Evolutionary conservation across 2,329 filamentous ascomycete genomes (phyloP), one percentile per base, ranked within the genome.

Genomic region (Neofusicoccum ribis): DNA sequence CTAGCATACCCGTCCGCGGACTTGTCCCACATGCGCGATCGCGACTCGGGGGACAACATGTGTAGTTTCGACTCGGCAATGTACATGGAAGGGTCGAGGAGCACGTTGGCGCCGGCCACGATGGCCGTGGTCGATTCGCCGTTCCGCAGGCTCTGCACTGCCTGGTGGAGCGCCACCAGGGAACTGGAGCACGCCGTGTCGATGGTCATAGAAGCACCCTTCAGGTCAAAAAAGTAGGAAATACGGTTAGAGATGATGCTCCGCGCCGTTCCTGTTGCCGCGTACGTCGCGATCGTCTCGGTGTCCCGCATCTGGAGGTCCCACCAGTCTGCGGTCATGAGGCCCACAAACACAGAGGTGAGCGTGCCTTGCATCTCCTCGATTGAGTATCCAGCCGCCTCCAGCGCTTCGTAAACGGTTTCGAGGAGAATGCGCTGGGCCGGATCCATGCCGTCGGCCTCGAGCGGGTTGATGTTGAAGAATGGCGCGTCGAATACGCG

Each of bases 1-100:
- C 65, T 44, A 6, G 62, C 65, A 46, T 66, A 66, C 3, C 65
- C 65, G 27, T 66, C 31, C 1, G 65, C 65, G 2, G 14, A 31
- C 2, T 20, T 23, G 34, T 74, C 72, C 68, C 69, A 74, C 65
- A 70, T 72, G 17, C 56, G 51, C 15, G 34, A 75, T n/a, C 67
- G 69, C 2, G 76, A 75, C 15, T 70, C 71, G 43, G 75, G 73
- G 0, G 72, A 76, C 36, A 78, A 69, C 63, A 72, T 64, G 3
- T 69, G 61, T 61, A 68, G 54, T 23, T 64, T 64, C 9, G 20
- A 51, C 39, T 64, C 50, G 12, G 27, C 20, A 12, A 64, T 72
- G 63, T 69, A 73, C 34, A 61, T 66, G 9, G 39, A 15, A 2
- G 63, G 17, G 37, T 44, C 51, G 17, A 64, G 34, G 27, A 64